These are phyloP conservation scores for Sechiopsis laciniata DNA, from an alignment of 306 rosid genomes.

Conservation along the genomic window DNA sequence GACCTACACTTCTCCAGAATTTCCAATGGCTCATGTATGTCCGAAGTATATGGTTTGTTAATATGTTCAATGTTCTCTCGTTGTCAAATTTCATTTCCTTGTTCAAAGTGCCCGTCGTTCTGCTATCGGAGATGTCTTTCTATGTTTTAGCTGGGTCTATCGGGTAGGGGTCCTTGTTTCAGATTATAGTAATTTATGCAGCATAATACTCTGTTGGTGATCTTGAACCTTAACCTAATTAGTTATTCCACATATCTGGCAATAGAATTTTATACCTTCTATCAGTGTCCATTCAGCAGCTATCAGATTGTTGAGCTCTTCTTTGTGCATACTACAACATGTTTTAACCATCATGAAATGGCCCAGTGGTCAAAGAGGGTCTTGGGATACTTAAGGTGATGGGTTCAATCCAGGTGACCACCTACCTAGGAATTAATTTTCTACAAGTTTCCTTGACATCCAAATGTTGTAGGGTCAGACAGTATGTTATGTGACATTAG, in stretches of 20 bases:
- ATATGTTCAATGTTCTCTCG: background rate
- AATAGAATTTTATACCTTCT: background rate
- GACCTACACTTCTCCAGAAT: slow-evolving; percentile 79
- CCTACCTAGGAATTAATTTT: no score
- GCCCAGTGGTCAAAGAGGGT: no score
- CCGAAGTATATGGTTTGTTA: background rate
- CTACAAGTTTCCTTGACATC: no score
- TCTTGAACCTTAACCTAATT: background rate
- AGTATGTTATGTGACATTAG: no score
- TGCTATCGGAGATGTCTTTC: background rate
- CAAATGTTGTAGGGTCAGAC: no score
- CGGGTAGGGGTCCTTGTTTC: background rate
- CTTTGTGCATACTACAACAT: background rate
- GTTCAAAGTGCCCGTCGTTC: background rate
- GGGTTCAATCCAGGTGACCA: no score
- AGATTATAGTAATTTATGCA: background rate
- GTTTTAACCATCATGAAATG: no score
- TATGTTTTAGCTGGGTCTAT: background rate
- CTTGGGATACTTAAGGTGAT: no score
- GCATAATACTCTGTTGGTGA: background rate
- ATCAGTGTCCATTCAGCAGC: background rate
- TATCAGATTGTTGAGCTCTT: background rate
- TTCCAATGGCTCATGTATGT: slow-evolving; percentile 71
- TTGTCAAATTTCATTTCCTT: slow-evolving; percentile 7
- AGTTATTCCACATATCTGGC: background rate